phyloP scores from a whole-genome alignment of 202 grass and related monocot genomes.

The Zoysia matrella region DNA sequence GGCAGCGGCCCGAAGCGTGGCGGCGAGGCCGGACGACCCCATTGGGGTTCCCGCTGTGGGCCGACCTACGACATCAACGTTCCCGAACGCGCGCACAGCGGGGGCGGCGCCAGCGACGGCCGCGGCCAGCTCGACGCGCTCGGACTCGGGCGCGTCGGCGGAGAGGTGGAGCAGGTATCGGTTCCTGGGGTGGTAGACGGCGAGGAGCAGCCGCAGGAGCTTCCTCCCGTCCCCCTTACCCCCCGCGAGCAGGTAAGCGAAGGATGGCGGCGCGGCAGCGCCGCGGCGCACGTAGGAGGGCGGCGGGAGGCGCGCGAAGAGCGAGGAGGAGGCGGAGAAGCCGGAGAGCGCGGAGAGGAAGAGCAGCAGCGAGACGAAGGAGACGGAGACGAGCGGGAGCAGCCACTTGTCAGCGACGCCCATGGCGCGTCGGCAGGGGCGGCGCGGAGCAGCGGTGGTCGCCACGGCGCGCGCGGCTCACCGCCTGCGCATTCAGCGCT shows the following conservation, averaged over 20 bases:
- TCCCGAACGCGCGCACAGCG: slow-evolving; percentile 65
- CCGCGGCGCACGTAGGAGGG: slow-evolving; percentile 79
- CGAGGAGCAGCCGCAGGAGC: slow-evolving; percentile 78
- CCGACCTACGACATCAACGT: slow-evolving; percentile 86
- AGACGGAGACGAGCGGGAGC: slow-evolving; percentile 72
- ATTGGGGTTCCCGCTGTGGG: slow-evolving; percentile 77
- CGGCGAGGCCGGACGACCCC: slow-evolving; percentile 82
- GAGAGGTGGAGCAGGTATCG: slow-evolving; percentile 95
- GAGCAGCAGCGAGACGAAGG: slow-evolving; percentile 80
- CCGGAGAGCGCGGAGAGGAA: slow-evolving; percentile 88
- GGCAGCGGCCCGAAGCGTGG: slow-evolving; percentile 73
- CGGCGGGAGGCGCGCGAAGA: slow-evolving; percentile 64
- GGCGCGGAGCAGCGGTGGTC: background rate
- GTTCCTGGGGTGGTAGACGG: slow-evolving; percentile 95
- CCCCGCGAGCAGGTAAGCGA: slow-evolving; percentile 75
- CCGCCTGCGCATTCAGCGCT: slow-evolving; percentile 28
- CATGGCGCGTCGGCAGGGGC: slow-evolving; percentile 25
- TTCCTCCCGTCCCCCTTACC: slow-evolving; percentile 55
- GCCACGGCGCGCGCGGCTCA: background rate
- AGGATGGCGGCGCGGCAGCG: slow-evolving; percentile 72
- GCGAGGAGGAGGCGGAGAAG: slow-evolving; percentile 66
- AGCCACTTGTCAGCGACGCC: slow-evolving; percentile 80
- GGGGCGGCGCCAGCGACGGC: slow-evolving; percentile 56
- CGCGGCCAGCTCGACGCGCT: slow-evolving; percentile 64
- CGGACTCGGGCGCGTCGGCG: slow-evolving; percentile 67